Evolutionary conservation across 2,329 filamentous ascomycete genomes (phyloP).

Genomic region (Nemania abortiva): DNA sequence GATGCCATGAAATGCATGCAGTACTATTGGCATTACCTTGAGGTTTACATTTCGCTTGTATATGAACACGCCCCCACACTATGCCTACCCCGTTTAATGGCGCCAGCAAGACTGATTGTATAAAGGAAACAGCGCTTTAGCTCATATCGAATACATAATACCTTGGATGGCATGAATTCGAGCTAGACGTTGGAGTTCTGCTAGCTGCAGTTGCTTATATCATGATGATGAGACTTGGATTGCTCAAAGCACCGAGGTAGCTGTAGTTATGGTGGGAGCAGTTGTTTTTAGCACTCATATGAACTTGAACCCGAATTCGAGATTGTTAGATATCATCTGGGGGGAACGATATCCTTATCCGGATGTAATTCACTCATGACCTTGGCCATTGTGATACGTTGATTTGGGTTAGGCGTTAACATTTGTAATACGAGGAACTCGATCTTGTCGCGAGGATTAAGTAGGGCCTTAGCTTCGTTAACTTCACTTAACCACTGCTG

Average conservation of each 20-base stretch:
- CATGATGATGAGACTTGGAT: background rate
- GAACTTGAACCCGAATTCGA: background rate
- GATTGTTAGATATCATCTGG: slow-evolving; percentile 1
- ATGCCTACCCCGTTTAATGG: slow-evolving; percentile 1
- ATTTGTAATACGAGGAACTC: slow-evolving; percentile 67
- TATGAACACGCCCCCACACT: slow-evolving; percentile 1
- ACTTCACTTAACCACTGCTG: slow-evolving; percentile 68
- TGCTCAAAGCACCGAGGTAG: background rate
- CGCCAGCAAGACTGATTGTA: background rate
- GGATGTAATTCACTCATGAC: slow-evolving; percentile 60
- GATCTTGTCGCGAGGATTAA: slow-evolving; percentile 62
- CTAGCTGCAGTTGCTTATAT: background rate
- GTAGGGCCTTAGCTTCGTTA: slow-evolving; percentile 59
- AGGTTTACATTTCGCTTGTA: slow-evolving; percentile 13
- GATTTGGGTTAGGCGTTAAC: slow-evolving; percentile 63
- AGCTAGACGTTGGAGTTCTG: background rate
- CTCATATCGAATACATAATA: slow-evolving; percentile 3
- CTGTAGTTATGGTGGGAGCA: background rate
- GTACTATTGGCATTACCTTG: background rate
- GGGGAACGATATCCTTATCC: slow-evolving; percentile 27
- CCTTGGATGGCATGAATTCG: slow-evolving; percentile 1
- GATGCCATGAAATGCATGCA: background rate
- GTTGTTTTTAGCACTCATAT: background rate
- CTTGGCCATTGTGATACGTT: slow-evolving; percentile 67
- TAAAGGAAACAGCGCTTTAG: slow-evolving; percentile 3